Conservation (phyloP, 2,329 filamentous ascomycete genomes). For the Ophiocordyceps camponoti-saundersi region DNA sequence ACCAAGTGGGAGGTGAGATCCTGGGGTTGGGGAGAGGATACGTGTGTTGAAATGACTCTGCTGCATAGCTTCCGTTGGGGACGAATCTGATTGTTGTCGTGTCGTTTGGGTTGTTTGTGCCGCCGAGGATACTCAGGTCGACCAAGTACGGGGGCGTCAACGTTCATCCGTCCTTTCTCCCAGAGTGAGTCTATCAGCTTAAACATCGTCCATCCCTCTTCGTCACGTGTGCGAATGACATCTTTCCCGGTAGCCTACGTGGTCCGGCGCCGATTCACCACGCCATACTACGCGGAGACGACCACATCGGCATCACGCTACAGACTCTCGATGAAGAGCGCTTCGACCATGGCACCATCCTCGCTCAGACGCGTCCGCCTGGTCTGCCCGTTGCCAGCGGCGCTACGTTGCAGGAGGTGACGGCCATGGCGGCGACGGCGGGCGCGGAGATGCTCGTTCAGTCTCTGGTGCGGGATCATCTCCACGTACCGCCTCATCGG, state of each 20-base stretch:
- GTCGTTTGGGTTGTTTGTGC: conserved; percentile 85
- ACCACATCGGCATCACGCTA: conserved; percentile 57
- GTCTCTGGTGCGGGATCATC: conserved; percentile 35
- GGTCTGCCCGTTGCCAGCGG: conserved; percentile 31
- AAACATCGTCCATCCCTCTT: no score
- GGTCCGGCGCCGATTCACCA: conserved; percentile 80
- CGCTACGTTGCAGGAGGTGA: conserved; percentile 25
- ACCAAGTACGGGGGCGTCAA: conserved; percentile 80
- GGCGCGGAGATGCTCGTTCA: conserved; percentile 56
- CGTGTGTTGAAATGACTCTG: neutral
- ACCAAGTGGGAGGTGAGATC: conserved; percentile 57
- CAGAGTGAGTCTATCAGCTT: conserved; percentile 38
- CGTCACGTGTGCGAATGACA: neutral
- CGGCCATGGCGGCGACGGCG: conserved; percentile 35
- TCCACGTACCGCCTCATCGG: conserved; percentile 48
- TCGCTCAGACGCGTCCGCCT: conserved; percentile 49
- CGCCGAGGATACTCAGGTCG: conserved; percentile 50
- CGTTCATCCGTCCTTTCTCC: conserved; percentile 80
- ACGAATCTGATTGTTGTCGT: conserved; percentile 79
- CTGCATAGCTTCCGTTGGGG: conserved; percentile 32
- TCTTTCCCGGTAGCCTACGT: conserved; percentile 38
- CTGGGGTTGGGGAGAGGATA: no score
- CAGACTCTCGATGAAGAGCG: conserved; percentile 64
- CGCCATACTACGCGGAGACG: conserved; percentile 48
- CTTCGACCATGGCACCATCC: conserved; percentile 66